Conservation (phyloP, 139 green algal genomes). For the Yamagishiella unicocca region DNA sequence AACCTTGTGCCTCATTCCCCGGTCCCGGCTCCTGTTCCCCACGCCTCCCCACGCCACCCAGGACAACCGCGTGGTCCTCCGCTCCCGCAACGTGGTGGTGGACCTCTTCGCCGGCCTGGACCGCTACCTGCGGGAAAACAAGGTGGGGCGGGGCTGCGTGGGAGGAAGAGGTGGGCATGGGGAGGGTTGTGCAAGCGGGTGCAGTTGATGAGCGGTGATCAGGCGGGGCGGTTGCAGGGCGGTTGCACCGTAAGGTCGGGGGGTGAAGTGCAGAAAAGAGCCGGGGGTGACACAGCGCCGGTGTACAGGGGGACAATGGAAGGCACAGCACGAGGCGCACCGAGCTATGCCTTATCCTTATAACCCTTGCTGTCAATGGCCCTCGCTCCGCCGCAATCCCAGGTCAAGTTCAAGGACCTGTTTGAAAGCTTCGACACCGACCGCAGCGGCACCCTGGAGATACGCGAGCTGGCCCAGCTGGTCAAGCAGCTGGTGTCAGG, state of each 20-base stretch:
- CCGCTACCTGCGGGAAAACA: constrained; percentile 43
- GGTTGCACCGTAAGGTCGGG: no score
- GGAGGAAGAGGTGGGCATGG: no score
- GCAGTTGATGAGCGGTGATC: no score
- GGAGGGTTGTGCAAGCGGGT: no score
- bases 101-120: constrained; percentile 49
- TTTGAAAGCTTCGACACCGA: constrained; percentile 46
- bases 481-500: constrained; percentile 48
- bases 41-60: neutral
- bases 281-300: no score
- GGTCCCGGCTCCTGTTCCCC: neutral
- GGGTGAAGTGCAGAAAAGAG: no score
- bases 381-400: neutral
- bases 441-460: constrained; percentile 45
- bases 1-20: no score
- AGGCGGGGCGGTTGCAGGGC: no score
- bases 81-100: constrained; percentile 12
- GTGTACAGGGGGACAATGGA: no score
- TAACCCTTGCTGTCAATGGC: no score
- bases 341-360: no score
- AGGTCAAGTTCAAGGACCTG: constrained; percentile 47
- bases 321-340: no score
- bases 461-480: constrained; percentile 40
- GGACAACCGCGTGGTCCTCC: constrained; percentile 35
- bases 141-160: neutral